phyloP scores from a whole-genome alignment of 345 rosid genomes.

The Limnanthes douglasii region DNA sequence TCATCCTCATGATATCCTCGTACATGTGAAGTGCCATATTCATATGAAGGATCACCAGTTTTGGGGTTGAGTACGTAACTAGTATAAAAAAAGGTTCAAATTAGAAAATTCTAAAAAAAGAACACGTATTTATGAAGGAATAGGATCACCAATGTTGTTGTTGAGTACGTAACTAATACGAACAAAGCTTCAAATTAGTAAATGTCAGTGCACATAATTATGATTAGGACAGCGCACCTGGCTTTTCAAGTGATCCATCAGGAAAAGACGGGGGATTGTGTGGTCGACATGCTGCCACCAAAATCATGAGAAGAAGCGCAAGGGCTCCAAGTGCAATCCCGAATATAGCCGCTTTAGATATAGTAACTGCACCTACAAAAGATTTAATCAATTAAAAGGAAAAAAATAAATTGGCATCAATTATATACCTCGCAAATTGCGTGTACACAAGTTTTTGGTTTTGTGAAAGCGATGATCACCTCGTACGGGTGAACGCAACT shows the following conservation, averaged over 20 bases:
- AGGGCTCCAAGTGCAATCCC: conserved; percentile 91
- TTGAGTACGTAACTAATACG: neutral
- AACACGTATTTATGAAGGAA: too few species aligned
- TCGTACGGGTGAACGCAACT: conserved; percentile 41
- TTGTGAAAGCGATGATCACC: conserved; percentile 23
- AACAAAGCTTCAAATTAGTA: neutral
- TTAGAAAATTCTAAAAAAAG: too few species aligned
- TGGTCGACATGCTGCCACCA: conserved; percentile 64
- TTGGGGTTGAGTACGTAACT: conserved; percentile 64
- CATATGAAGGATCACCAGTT: conserved; percentile 86
- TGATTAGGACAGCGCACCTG: conserved; percentile 29
- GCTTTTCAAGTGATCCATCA: conserved; percentile 78
- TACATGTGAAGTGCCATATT: conserved; percentile 97
- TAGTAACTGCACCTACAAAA: conserved; percentile 30
- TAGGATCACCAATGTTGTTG: conserved; percentile 4
- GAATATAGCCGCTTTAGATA: conserved; percentile 82
- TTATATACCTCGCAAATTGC: too few species aligned
- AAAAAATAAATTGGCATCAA: neutral
- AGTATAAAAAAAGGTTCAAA: conserved; percentile 14
- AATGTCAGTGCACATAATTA: too few species aligned
- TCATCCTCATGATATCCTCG: conserved; percentile 98
- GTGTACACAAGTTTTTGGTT: neutral
- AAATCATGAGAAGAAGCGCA: conserved; percentile 73
- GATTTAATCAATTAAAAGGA: neutral
- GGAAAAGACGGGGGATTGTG: conserved; percentile 44